Evolutionary conservation across 257 asterid species (phyloP), one percentile per base, ranked within the genome.

Genomic region (Capsicum baccatum): DNA sequence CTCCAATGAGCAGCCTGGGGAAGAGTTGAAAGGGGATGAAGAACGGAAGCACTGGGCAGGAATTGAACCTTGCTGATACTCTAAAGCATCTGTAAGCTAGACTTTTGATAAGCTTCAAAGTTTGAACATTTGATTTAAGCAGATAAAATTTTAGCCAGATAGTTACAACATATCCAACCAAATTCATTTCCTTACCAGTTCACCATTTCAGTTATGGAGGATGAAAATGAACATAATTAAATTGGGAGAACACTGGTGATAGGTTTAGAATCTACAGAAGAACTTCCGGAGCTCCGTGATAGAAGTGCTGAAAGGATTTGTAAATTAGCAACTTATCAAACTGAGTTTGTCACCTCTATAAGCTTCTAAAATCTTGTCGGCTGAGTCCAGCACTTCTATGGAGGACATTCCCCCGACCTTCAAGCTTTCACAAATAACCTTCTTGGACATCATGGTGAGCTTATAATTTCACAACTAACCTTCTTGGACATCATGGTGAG

Each of bases 131-230:
- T 21, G 26, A 76, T 76, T 52, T 26, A 76, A 76, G 50, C 26
- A 33, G 50, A 21, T 26, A 54, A 76, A 76, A 76, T 54, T 76
- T 15, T 76, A 26, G 33, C 33, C 33, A 54, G 13, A 50, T 74
- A 26, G 82, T n/a, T 47, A 47, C 79, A 71, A 71, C 58, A 71
- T 71, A 71, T 71, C 50, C 44, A 54, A 33, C 82, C 64, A 78
- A 8, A 78, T 54, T 78, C 50, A 54, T 78, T 52, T 74, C 81
- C 62, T 74, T 74, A 50, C 52, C 37, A 26, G 21, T 21, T 74
- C 42, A 78, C 48, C 82, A 48, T 78, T 50, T 74, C 62, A 50
- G 59, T 74, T 21, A 74, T 50, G 44, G 62, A 21, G 47, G 81
- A 50, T 74, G 59, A 12, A 74, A 74, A 12, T 3, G 21, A 54